phyloP scores from a whole-genome alignment of 768 basidiomycete genomes.

The Leccinum disarticulatum region DNA sequence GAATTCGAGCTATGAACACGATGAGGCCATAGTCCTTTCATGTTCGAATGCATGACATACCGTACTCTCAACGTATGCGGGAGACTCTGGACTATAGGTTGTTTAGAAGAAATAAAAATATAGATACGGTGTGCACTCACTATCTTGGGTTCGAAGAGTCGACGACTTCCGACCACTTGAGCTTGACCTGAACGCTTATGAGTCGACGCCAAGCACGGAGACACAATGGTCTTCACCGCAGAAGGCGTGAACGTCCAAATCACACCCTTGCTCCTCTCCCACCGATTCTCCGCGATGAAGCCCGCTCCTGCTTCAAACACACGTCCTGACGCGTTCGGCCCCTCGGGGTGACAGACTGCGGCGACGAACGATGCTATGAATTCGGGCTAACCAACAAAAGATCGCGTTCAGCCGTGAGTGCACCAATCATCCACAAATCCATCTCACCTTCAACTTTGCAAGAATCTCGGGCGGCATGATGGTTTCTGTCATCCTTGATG shows the following conservation, averaged over 20 bases:
- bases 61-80: slow-evolving; percentile 61
- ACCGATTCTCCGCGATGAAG: slow-evolving; percentile 87
- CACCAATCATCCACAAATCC: neutral
- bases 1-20: slow-evolving; percentile 51
- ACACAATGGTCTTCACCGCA: slow-evolving; percentile 54
- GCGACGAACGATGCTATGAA: slow-evolving; percentile 91
- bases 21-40: neutral
- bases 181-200: slow-evolving; percentile 58
- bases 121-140: slow-evolving; percentile 41
- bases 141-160: slow-evolving; percentile 74
- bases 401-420: neutral
- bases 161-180: slow-evolving; percentile 76
- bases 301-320: slow-evolving; percentile 95
- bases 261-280: slow-evolving; percentile 86
- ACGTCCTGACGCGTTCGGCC: slow-evolving; percentile 73
- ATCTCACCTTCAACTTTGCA: slow-evolving; percentile 68
- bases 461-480: slow-evolving; percentile 94
- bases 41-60: slow-evolving; percentile 33
- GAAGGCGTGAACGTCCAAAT: slow-evolving; percentile 96
- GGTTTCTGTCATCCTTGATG: slow-evolving; percentile 94
- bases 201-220: neutral
- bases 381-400: slow-evolving; percentile 53
- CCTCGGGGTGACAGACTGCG: slow-evolving; percentile 84
- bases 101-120: slow-evolving; percentile 10
- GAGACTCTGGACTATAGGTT: slow-evolving; percentile 54